A percentile compares a stretch with the other conserved stretches of the same genome.
These are phyloP conservation scores for Russula lepida DNA, from an alignment of 768 basidiomycete species.

Conservation along the genomic window DNA sequence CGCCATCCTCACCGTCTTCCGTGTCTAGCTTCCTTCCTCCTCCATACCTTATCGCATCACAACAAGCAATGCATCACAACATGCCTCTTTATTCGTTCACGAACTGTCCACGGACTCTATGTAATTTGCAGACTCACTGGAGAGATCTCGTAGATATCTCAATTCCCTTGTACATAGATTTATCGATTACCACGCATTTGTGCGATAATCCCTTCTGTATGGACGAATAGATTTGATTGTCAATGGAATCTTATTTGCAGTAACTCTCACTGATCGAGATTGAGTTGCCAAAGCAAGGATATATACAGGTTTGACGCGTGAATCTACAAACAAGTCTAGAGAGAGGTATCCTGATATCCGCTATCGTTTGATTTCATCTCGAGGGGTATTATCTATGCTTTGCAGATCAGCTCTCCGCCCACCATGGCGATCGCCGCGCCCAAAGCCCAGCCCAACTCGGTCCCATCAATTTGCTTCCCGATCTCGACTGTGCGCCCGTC, in stretches of 20 bases:
- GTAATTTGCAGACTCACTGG: neutral
- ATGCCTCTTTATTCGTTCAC: neutral
- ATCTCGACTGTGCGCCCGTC: slow-evolving; percentile 59
- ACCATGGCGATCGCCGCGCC: slow-evolving; percentile 78
- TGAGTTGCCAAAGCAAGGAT: neutral
- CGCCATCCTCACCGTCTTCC: slow-evolving; percentile 64
- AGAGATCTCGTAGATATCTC: neutral
- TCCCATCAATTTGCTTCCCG: slow-evolving; percentile 81
- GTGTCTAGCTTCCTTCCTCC: slow-evolving; percentile 27
- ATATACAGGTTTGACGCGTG: neutral
- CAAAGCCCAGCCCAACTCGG: slow-evolving; percentile 91
- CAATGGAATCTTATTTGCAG: neutral
- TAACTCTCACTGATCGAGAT: no score
- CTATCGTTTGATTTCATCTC: no score
- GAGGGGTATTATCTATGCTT: slow-evolving; percentile 27
- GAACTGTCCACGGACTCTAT: neutral
- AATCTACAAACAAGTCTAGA: neutral
- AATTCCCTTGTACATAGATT: neutral
- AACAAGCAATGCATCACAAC: neutral
- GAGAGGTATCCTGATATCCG: neutral
- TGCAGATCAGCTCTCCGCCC: slow-evolving; percentile 50
- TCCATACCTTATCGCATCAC: neutral
- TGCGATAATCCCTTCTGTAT: neutral
- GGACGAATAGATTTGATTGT: neutral
- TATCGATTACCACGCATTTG: neutral